phyloP scores from a whole-genome alignment of 1,284 basidiomycete genomes.

The Inonotus obliquus region DNA sequence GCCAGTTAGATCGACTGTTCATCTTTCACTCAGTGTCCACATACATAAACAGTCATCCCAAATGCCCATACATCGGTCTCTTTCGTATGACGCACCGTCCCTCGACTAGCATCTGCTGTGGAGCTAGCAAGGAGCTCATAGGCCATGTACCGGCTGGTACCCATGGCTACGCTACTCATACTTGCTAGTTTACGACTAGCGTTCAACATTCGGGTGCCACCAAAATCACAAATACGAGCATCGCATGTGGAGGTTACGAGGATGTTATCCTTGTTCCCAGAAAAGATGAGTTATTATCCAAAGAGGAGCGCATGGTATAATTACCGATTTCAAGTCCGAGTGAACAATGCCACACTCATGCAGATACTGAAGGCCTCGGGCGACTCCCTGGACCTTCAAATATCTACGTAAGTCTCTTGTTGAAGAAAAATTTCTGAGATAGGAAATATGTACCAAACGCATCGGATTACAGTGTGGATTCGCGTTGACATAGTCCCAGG shows the following conservation, averaged over 20 bases:
- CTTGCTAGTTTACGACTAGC: not conserved
- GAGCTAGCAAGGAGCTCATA: not conserved
- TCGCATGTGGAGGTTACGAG: not conserved
- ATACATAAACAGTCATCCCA: too few species aligned
- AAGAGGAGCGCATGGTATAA: not conserved
- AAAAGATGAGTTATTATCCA: not conserved
- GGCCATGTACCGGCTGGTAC: not conserved
- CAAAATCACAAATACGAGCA: slow-evolving; percentile 3
- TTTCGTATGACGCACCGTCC: not conserved
- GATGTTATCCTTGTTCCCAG: slow-evolving; percentile 7
- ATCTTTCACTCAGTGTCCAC: not conserved
- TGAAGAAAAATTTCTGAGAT: not conserved
- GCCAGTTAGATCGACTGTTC: not conserved
- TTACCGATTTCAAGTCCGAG: slow-evolving; percentile 9
- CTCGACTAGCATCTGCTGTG: not conserved
- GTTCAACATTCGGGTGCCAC: not conserved
- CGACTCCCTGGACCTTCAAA: not conserved
- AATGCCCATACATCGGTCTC: slow-evolving; percentile 14
- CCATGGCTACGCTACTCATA: not conserved
- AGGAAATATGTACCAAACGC: not conserved
- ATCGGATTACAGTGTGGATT: not conserved
- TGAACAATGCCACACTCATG: slow-evolving; percentile 2
- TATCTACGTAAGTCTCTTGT: not conserved
- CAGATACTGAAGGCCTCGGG: slow-evolving; percentile 3
- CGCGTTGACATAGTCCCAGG: not conserved